Conservation (phyloP, 345 rosid species). For the Conringia planisiliqua region DNA sequence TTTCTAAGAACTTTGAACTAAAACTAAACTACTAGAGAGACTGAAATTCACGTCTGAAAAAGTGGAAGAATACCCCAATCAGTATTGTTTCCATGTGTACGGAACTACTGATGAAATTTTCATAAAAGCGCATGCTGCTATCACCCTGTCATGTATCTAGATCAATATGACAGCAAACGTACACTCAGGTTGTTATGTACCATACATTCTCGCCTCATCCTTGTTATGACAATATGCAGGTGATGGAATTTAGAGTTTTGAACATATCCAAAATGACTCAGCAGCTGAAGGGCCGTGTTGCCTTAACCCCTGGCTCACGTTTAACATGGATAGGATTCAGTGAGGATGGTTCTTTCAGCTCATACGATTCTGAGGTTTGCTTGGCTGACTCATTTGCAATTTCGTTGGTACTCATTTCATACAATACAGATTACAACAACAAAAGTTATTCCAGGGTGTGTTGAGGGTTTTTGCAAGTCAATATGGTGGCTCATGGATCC, state of each 20-base stretch:
- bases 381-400: slow-evolving; percentile 2
- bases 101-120: neutral
- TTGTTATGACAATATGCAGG: slow-evolving; percentile 41
- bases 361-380: slow-evolving; percentile 80
- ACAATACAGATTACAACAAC: neutral
- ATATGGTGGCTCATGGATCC: slow-evolving; percentile 94
- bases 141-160: slow-evolving; percentile 7
- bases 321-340: slow-evolving; percentile 87
- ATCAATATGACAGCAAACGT: neutral
- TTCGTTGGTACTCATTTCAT: slow-evolving; percentile 1
- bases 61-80: neutral
- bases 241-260: slow-evolving; percentile 69
- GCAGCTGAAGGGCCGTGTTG: slow-evolving; percentile 61
- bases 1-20: neutral
- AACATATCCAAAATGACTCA: slow-evolving; percentile 58
- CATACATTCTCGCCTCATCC: neutral
- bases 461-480: slow-evolving; percentile 66
- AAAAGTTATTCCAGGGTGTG: slow-evolving; percentile 53
- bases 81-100: neutral
- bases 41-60: neutral
- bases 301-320: slow-evolving; percentile 76
- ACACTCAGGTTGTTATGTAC: neutral
- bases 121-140: neutral
- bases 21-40: neutral
- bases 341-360: slow-evolving; percentile 83